Evolutionary conservation across 2,329 filamentous ascomycete species (phyloP), one percentile per base, ranked within the genome.

Genomic region (Fusarium sp.): DNA sequence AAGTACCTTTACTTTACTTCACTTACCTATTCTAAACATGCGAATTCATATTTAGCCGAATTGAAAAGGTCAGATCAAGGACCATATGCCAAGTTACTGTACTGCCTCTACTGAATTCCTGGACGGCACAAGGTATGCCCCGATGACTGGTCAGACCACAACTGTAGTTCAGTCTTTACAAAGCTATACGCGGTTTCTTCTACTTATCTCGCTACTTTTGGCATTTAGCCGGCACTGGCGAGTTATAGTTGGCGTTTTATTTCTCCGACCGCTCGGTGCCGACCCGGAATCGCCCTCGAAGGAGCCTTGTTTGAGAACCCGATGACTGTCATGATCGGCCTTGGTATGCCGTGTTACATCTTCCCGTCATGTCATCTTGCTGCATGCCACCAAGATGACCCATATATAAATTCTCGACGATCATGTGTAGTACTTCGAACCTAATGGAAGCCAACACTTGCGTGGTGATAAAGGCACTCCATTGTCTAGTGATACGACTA

Each of bases 401-500:
- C 34, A 14, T 51, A 12, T 45, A 69, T 47, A 59, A 58, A 53
- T 54, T 49, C 49, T 69, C 46, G 27, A 23, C 41, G 11, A 45
- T 71, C 69, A 63, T 63, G 46, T 46, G 57, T 28, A 55, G 37
- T 41, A 8, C 9, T 54, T 21, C 42, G 63, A 49, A 40, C 40
- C 20, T 47, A 27, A 61, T 27, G 40, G n/a, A 45, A 46, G 28
- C n/a, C 30, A 21, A 21, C 28, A 21, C 16, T 73, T 63, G 71
- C 65, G 55, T 73, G 63, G 65, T 51, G 25, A 41, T 41, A 11
- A 8, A 6, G 20, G 13, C 34, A 21, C 49, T 25, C 23, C 61
- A 25, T 25, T 59, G 46, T 43, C 23, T 27, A 25, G 48, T 72
- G 63, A 55, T 45, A 65, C 43, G 71, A 71, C 42, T 68, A 55